Evolutionary conservation across 495 filamentous ascomycete genomes (phyloP), one percentile per base, ranked within the genome.

Genomic region (Tuber calosporum): DNA sequence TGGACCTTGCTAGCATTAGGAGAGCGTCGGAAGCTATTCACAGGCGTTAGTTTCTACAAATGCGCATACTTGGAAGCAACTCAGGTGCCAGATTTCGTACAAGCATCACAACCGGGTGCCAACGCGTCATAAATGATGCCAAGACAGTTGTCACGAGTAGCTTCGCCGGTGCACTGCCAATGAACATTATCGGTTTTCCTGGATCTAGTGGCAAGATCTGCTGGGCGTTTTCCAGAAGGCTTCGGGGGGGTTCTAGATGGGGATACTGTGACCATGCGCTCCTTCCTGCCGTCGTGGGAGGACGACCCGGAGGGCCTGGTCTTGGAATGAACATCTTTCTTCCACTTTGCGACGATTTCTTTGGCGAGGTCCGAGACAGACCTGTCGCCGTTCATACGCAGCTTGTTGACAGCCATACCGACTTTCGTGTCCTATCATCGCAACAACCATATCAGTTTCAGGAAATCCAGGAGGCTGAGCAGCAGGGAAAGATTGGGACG

Each of bases 111-210:
- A 73, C 88, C 88, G 80, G 84, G 86, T 22, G 87, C 88, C 42
- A 93, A 85, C 20, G 89, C 91, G 80, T 98, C 92, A 85, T 99
- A 99, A 78, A 98, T 87, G 36, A 98, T 86, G n/a, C 91, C 92
- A 73, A 94, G 89, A 82, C 91, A 93, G 78, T 88, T 90, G 83
- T 99, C 89, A 48, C 95, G 88, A 69, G 86, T 85, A 45, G 86
- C 79, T 80, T 90, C 90, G n/a, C 86, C 87, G 0, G 93, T 97
- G 58, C 90, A 87, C 34, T 85, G 83, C 79, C 85, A 86, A 73
- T 93, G 88, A 58, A 97, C 90, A 36, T 88, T 89, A 82, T 99
- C 95, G 34, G 87, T 86, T 81, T 90, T 91, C 86, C 89, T 91
- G 36, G 87, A 92, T 53, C 95, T 88, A 83, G 92, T 92, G 71